Evolutionary conservation across 2,329 filamentous ascomycete species (phyloP).

Genomic region (Emericellopsis atlantica): DNA sequence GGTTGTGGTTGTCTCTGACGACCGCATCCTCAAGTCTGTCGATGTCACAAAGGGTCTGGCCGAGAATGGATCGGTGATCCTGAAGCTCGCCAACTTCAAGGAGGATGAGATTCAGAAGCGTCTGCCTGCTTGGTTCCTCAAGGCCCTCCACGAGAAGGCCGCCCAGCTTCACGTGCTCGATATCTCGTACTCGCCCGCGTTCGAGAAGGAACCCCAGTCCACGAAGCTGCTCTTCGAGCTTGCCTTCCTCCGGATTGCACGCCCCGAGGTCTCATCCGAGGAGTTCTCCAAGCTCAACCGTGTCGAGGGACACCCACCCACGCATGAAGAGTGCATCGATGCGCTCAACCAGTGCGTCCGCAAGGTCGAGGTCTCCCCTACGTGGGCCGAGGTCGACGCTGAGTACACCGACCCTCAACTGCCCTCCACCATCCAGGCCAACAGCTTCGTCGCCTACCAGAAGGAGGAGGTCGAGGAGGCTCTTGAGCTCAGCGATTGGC

Average conservation of each 20-base stretch:
- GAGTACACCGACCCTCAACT: conserved; percentile 41
- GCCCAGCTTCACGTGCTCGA: conserved; percentile 68
- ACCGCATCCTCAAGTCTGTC: conserved; percentile 68
- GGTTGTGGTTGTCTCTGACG: conserved; percentile 63
- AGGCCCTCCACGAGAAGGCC: conserved; percentile 56
- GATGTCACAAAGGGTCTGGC: conserved; percentile 62
- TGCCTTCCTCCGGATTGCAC: conserved; percentile 69
- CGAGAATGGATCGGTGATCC: conserved; percentile 56
- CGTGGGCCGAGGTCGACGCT: conserved; percentile 58
- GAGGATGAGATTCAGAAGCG: conserved; percentile 85
- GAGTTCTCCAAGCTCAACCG: conserved; percentile 53
- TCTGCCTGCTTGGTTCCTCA: conserved; percentile 57
- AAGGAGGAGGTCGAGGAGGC: conserved; percentile 62
- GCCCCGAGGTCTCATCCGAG: conserved; percentile 49
- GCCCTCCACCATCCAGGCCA: conserved; percentile 55
- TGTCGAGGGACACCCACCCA: conserved; percentile 38
- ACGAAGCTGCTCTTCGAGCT: conserved; percentile 62
- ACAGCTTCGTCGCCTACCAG: conserved; percentile 72
- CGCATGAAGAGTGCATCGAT: conserved; percentile 45
- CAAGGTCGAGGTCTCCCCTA: conserved; percentile 60
- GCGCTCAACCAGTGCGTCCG: conserved; percentile 58
- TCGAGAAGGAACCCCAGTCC: conserved; percentile 53
- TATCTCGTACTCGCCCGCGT: conserved; percentile 50
- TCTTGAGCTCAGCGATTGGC: conserved; percentile 59
- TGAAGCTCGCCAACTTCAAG: conserved; percentile 70